Evolutionary conservation across 352 stramenopile species (phyloP).

Genomic region (Elongisporangium anandrum): DNA sequence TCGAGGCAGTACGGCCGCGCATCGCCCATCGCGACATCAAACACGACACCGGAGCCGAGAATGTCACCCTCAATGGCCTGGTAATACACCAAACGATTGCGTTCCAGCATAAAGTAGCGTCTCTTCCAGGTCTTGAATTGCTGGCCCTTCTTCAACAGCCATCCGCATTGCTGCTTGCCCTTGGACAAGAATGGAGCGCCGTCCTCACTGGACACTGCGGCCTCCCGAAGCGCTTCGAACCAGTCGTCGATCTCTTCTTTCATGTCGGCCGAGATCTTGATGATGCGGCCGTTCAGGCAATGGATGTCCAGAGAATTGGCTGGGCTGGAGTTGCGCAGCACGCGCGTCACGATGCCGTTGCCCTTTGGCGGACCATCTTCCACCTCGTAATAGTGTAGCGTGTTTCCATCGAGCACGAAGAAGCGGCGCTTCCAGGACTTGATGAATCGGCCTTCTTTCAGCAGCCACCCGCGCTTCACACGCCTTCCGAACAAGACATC

Average conservation of each 20-base stretch:
- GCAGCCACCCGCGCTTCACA: slow-evolving; percentile 58
- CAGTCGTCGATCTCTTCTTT: slow-evolving; percentile 42
- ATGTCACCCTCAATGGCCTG: slow-evolving; percentile 25
- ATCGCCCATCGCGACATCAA: slow-evolving; percentile 50
- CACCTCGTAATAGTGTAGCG: slow-evolving; percentile 52
- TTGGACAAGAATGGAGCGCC: background rate
- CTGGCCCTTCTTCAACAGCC: slow-evolving; percentile 80
- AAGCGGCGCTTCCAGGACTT: slow-evolving; percentile 66
- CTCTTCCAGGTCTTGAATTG: slow-evolving; percentile 83
- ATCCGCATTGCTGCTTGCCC: slow-evolving; percentile 22
- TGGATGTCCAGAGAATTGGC: slow-evolving; percentile 36
- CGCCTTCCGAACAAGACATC: slow-evolving; percentile 2
- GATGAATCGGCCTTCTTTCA: slow-evolving; percentile 38
- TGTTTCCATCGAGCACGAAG: slow-evolving; percentile 51
- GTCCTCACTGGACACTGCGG: background rate
- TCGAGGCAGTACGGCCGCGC: slow-evolving; percentile 60
- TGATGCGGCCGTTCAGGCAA: slow-evolving; percentile 34
- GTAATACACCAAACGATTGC: slow-evolving; percentile 65
- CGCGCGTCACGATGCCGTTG: slow-evolving; percentile 39
- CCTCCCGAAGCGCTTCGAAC: slow-evolving; percentile 30
- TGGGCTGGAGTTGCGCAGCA: slow-evolving; percentile 27
- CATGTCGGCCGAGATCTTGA: slow-evolving; percentile 45
- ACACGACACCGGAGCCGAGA: slow-evolving; percentile 61
- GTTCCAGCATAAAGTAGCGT: slow-evolving; percentile 68
- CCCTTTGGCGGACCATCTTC: slow-evolving; percentile 28